phyloP scores from a whole-genome alignment of 257 asterid genomes.

The Ilex asprella region DNA sequence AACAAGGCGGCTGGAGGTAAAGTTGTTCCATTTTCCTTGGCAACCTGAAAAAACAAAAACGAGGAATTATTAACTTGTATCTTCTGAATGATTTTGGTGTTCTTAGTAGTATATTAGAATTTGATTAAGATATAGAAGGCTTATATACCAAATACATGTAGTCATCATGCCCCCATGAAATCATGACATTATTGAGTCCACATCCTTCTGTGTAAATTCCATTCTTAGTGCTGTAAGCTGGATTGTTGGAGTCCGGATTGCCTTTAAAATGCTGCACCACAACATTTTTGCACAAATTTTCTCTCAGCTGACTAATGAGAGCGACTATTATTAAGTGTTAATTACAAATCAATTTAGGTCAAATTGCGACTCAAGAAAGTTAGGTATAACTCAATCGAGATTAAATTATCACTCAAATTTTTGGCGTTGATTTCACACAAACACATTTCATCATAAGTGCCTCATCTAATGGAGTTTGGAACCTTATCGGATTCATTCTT shows the following conservation, averaged over 20 bases:
- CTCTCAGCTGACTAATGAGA: neutral
- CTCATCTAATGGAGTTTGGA: no score
- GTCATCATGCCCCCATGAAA: conserved; percentile 56
- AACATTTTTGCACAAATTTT: neutral
- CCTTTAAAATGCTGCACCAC: conserved; percentile 24
- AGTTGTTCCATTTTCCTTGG: conserved; percentile 32
- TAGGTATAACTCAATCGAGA: no score
- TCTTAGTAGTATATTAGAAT: neutral
- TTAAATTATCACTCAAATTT: no score
- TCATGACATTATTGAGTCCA: conserved; percentile 34
- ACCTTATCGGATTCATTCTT: no score
- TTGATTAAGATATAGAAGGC: neutral
- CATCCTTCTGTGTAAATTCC: conserved; percentile 40
- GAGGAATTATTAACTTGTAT: neutral
- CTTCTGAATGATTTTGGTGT: neutral
- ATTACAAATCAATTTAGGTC: no score
- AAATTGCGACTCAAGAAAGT: no score
- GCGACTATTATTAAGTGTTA: no score
- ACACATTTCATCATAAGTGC: no score
- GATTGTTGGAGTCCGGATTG: conserved; percentile 21
- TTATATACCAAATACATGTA: conserved; percentile 39
- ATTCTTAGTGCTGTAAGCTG: conserved; percentile 29
- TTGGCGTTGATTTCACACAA: no score
- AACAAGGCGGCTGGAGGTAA: conserved; percentile 39
- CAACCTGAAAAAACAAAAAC: conserved; percentile 22